Base-by-base conservation (phyloP, 2,329 filamentous ascomycete genomes). In the Cryphonectria carpinicola region DNA sequence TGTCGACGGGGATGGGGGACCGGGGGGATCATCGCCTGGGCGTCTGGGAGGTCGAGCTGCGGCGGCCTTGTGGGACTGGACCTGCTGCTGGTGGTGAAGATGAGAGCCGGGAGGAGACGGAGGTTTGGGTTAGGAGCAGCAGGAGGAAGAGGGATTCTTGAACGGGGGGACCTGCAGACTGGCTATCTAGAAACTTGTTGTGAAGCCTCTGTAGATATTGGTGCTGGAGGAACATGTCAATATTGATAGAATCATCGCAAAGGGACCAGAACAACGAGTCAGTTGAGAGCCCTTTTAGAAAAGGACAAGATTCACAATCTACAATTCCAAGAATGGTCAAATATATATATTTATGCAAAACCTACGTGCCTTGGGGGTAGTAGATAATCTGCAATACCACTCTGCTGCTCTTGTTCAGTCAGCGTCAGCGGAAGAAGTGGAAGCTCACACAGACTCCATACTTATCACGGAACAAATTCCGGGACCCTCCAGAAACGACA, bases 31-130 rank as follows among this genome's bases (percentile, higher is more conserved):
- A 70, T 62, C 41, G 39, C n/a, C 41, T 72, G 32, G 68, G 68
- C 5, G 54, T 72, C 32, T 72, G 70, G 70, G 70, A 72, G 10
- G 61, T 72, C 32, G 41, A 72, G 52, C 32, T 72, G 41, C 32
- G 70, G 41, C 25, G 70, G 61, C 39, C 39, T 61, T 43, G 63
- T 46, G 28, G n/a, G 32, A 25, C 5, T 6, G n/a, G 37, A 14
- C 4, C 14, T 4, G 67, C 19, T 62, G 25, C 3, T 17, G 17
- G 28, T n/a, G 54, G 25, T 8, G 39, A 17, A 5, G 62, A 10
- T 35, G 54, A 35, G 13, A 54, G 11, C 43, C 35, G 7, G 32
- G 61, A 8, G 49, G 70, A 68, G 28, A 49, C 13, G 54, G 68
- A 70, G 54, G 65, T 70, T 4, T 71, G 70, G 70, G 63, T 71